Percentiles rank a stretch among this genome's conserved stretches.
Conservation (phyloP, 2,329 filamentous ascomycete genomes). For the Neodidymelliopsis sp. region DNA sequence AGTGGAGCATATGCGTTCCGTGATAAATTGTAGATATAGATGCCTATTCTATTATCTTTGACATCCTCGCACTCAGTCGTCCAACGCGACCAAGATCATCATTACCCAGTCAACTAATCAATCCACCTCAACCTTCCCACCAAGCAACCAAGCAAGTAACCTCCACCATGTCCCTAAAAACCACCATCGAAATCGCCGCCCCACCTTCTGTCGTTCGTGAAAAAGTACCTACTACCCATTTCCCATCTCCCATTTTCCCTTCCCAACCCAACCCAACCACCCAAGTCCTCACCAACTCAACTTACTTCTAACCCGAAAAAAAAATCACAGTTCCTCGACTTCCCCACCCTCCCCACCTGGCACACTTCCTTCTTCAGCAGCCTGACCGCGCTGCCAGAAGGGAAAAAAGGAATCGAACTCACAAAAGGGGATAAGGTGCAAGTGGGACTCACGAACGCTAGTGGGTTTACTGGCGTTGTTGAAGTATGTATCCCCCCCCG, state of each 20-base stretch:
- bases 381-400: neutral
- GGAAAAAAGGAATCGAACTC: neutral
- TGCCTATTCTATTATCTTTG: too few species aligned
- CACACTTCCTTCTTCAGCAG: neutral
- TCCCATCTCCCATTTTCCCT: neutral
- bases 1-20: too few species aligned
- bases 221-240: too few species aligned
- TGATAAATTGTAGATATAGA: too few species aligned
- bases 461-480: neutral
- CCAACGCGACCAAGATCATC: too few species aligned
- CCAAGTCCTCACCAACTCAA: too few species aligned
- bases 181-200: conserved; percentile 28
- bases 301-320: too few species aligned
- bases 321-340: conserved; percentile 10
- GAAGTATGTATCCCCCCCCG: conserved; percentile 7
- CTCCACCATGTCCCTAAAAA: conserved; percentile 17
- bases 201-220: conserved; percentile 19
- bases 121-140: too few species aligned
- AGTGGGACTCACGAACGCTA: neutral
- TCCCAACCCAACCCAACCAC: too few species aligned
- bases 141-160: too few species aligned
- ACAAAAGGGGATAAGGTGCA: neutral
- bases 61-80: too few species aligned
- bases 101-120: too few species aligned
- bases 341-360: neutral